phyloP scores from a whole-genome alignment of 805 yeast genomes.

The Jamesozyma gamospora region DNA sequence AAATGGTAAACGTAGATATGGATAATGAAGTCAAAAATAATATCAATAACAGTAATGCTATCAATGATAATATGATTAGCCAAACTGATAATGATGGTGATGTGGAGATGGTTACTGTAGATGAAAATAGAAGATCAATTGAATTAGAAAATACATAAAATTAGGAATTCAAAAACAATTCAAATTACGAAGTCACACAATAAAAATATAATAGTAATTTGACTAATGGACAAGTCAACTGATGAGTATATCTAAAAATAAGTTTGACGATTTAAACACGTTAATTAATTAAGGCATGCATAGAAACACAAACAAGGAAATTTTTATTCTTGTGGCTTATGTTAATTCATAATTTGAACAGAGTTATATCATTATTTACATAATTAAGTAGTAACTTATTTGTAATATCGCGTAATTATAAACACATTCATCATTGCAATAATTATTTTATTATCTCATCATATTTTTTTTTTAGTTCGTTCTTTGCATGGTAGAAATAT shows the following conservation, averaged over 20 bases:
- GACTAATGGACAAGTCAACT: not conserved
- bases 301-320: not conserved
- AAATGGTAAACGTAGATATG: constrained; percentile 32
- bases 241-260: not conserved
- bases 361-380: no score
- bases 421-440: no score
- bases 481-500: no score
- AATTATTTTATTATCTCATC: no score
- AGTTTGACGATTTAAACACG: not conserved
- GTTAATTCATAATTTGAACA: no score
- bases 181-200: no score
- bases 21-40: constrained; percentile 13
- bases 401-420: no score
- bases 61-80: not conserved
- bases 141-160: not conserved
- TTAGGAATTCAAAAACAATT: no score
- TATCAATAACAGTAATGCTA: not conserved
- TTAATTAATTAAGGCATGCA: not conserved
- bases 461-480: no score
- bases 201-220: no score
- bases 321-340: no score
- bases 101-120: not conserved
- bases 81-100: not conserved
- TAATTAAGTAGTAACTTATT: no score
- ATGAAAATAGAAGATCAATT: not conserved